These are phyloP conservation scores for Naematelia aurantialba DNA, from an alignment of 768 basidiomycete genomes.

Conservation along the genomic window DNA sequence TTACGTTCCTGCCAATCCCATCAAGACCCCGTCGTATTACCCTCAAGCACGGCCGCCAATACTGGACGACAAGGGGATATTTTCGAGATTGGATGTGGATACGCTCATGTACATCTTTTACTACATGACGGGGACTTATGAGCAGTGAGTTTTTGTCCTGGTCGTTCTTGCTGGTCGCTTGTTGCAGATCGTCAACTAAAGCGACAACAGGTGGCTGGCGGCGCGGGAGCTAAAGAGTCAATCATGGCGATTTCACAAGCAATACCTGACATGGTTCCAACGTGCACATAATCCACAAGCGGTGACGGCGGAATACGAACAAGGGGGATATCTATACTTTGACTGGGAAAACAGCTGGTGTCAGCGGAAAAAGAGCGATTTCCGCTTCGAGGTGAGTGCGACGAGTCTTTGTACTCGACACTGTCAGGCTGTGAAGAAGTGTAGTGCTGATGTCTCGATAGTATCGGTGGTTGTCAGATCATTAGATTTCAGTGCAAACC, in stretches of 20 bases:
- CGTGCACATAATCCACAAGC: constrained; percentile 95
- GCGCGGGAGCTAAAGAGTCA: constrained; percentile 96
- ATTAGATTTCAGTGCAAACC: no score
- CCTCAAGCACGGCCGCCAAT: constrained; percentile 80
- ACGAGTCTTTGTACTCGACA: background rate
- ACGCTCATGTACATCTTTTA: constrained; percentile 99
- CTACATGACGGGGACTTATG: constrained; percentile 94
- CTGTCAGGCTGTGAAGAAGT: background rate
- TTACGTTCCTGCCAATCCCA: constrained; percentile 89
- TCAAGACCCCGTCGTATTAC: constrained; percentile 86
- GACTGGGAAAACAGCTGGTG: constrained; percentile 99
- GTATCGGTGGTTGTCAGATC: constrained; percentile 90
- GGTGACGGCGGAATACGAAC: constrained; percentile 98
- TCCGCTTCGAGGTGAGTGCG: constrained; percentile 62
- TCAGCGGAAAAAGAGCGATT: constrained; percentile 95
- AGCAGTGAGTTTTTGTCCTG: constrained; percentile 73
- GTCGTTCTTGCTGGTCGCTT: no score
- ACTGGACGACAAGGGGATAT: constrained; percentile 76
- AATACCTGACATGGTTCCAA: constrained; percentile 99
- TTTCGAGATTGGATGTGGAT: constrained; percentile 89
- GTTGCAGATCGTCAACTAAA: no score
- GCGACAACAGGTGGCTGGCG: constrained; percentile 69
- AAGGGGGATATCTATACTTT: constrained; percentile 98
- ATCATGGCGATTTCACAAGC: constrained; percentile 98
- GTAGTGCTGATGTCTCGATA: background rate